Base-by-base conservation (phyloP, 148 eudicot genomes). In the Persicaria maculosa region DNA sequence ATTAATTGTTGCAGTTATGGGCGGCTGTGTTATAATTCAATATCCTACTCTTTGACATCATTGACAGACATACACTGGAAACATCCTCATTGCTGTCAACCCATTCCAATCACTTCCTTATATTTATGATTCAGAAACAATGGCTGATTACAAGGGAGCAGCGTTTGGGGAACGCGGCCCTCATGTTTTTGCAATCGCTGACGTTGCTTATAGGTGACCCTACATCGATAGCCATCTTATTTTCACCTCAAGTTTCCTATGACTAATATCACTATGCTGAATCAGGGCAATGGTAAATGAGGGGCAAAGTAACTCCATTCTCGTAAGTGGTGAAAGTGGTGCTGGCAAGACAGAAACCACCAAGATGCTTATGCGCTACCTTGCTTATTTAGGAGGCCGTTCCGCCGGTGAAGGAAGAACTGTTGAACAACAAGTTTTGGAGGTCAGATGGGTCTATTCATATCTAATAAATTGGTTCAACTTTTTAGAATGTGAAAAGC, bases 321-420 rank as follows among this genome's bases (percentile, higher is more conserved):
- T 93, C 74, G 98, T 93, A 65, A 93, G 98, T 81, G 98, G 98
- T 57, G 98, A 93, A 86, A 93, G 98, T 82, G 98, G 98, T 67
- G 97, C 98, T 4, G 98, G 98, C 43, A 92, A 92, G 84, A 92
- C 97, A 4, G 97, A 92, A 79, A 92, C 97, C 43, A 92, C 97
- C 43, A 93, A 93, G 81, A 89, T 91, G 97, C 97, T 93, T 77
- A 91, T 93, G 98, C 92, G 81, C 7, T 93, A 93, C 82, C 98
- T 93, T 80, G 98, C 98, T 31, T 93, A 80, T 82, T 80, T 93
- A 84, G 98, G 98, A 68, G 98, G 98, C 54, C 92, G 97, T 73
- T 80, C 85, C 78, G 90, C 79, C 50, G 86, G 91, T 61, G 98
- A 91, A 85, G 98, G 97, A 59, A 77, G 97, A 74, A 93, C 97